Base-by-base conservation (phyloP, 2,329 filamentous ascomycete genomes). In the Septoria linicola region DNA sequence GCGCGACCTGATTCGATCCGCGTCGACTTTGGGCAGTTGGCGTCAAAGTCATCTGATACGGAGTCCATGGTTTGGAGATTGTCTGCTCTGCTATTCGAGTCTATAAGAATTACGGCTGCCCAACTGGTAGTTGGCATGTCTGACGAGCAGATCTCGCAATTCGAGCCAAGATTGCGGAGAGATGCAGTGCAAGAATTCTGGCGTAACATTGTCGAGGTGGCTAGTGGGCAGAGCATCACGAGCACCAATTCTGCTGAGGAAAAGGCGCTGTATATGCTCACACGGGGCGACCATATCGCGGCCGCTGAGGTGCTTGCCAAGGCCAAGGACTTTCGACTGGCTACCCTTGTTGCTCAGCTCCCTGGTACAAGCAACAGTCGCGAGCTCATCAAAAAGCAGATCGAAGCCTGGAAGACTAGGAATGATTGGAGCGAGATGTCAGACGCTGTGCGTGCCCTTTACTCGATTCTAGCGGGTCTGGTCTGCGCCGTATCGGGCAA, bases 391-490 rank as follows among this genome's bases (percentile, higher is more conserved):
- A 78, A 78, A 19, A 79, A 84, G 49, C 93, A 99, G 68, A 79
- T 99, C 45, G 82, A 84, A 53, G 84, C 87, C 43, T 99, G 93
- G 93, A 83, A 85, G 30, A 81, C 88, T 21, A 83, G 88, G 30
- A 89, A 90, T 64, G 82, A 92, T 40, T 80, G 95, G 14, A 88
- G 89, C 1, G 95, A 99, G 68, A 90, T 99, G 70, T 84, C 82
- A 13, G 85, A 93, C 59, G 78, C 89, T 1, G 82, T 96, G 37
- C 85, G 93, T 48, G 86, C 91, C 7, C 77, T 99, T 27, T 99
- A 96, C 67, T 89, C 95, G 68, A 79, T 99, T 21, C 76, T 96
- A 8, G 83, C 89, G 23, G 93, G 95, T 31, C 93, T 96, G 59
- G 84, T 89, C n/a, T 85, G 88, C 57, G 81, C 85, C 21, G 91